phyloP scores from a whole-genome alignment of 345 rosid species.

The Acer campestre region DNA sequence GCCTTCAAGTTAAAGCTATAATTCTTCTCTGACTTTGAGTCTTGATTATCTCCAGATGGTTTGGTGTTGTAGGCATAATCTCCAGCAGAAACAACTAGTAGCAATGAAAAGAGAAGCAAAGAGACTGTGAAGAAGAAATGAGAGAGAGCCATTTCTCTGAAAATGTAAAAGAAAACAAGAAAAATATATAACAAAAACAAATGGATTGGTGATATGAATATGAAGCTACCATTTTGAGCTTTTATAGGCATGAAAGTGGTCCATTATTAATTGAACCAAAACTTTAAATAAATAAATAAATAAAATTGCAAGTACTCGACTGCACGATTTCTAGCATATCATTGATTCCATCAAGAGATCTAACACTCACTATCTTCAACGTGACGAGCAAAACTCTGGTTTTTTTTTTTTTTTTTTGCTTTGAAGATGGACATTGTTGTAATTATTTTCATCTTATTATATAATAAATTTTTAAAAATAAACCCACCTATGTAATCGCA shows the following conservation, averaged over 20 bases:
- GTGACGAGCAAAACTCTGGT: neutral
- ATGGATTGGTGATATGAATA: neutral
- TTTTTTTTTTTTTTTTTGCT: neutral
- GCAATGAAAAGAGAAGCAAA: constrained; percentile 16
- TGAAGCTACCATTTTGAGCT: neutral
- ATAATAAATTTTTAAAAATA: too few relatives aligned
- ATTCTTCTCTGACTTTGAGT: neutral
- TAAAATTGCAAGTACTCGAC: neutral
- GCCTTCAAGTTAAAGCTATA: neutral
- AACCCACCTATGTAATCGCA: too few relatives aligned
- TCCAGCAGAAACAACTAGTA: constrained; percentile 19
- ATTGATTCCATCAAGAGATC: neutral
- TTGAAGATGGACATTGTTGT: too few relatives aligned
- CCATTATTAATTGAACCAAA: neutral
- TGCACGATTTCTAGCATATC: neutral
- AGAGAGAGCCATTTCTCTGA: constrained; percentile 13
- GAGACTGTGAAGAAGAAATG: constrained; percentile 5
- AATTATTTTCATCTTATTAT: too few relatives aligned
- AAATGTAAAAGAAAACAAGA: neutral
- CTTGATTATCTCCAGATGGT: neutral
- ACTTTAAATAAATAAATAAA: too few relatives aligned
- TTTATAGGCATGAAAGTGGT: neutral
- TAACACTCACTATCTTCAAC: neutral
- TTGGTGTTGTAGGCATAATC: constrained; percentile 17
- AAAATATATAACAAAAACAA: neutral